These are phyloP conservation scores for Paecilomyces niveus DNA, from an alignment of 2,329 filamentous ascomycete genomes.

Conservation along the genomic window DNA sequence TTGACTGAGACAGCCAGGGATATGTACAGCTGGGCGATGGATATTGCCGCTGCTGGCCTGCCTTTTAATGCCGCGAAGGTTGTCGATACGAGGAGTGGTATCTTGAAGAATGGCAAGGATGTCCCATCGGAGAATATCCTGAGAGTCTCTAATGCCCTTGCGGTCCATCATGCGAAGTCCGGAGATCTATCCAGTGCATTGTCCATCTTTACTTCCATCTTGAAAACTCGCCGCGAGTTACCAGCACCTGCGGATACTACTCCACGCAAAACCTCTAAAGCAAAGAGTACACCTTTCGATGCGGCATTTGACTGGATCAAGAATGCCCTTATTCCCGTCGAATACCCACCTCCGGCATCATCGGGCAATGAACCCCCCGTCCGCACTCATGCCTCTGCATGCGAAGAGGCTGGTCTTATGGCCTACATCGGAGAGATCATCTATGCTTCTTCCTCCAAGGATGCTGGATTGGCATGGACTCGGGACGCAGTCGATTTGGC, in stretches of 20 bases:
- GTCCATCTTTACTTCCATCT: constrained; percentile 76
- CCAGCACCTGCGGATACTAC: constrained; percentile 31
- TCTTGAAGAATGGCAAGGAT: constrained; percentile 51
- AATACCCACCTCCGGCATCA: constrained; percentile 63
- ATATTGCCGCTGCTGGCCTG: constrained; percentile 59
- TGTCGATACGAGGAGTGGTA: constrained; percentile 56
- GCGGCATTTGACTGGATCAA: constrained; percentile 33
- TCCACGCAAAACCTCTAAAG: background rate
- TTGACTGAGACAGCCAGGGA: constrained; percentile 58
- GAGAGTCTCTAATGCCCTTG: constrained; percentile 66
- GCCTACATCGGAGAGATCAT: constrained; percentile 92
- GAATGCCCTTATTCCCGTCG: constrained; percentile 44
- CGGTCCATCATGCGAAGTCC: constrained; percentile 65
- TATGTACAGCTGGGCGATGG: constrained; percentile 68
- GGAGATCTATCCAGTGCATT: constrained; percentile 63
- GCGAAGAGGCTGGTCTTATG: constrained; percentile 79
- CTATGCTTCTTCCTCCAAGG: constrained; percentile 58
- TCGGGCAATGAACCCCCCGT: constrained; percentile 63
- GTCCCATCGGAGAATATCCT: constrained; percentile 67
- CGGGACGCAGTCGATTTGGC: constrained; percentile 77
- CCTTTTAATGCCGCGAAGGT: constrained; percentile 37
- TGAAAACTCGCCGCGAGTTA: constrained; percentile 64
- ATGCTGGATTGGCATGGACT: constrained; percentile 81
- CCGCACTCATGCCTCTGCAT: constrained; percentile 59
- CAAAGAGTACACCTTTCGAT: constrained; percentile 18